Percentiles rank a stretch among this genome's conserved stretches.
These are phyloP conservation scores for Aspergillus avenaceus DNA, from an alignment of 495 filamentous ascomycete species.

Conservation along the genomic window DNA sequence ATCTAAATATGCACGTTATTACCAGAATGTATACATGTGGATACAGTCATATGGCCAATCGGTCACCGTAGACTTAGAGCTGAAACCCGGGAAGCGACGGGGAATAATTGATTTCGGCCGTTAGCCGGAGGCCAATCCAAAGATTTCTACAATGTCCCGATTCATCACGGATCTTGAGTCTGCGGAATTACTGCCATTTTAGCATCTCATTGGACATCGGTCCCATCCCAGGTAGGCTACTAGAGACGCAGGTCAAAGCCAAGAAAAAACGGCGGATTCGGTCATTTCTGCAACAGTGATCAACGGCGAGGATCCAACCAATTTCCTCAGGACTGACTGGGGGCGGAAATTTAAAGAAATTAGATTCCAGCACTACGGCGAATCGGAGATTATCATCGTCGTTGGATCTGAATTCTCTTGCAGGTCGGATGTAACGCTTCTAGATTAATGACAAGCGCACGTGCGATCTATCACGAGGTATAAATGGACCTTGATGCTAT, in stretches of 20 bases:
- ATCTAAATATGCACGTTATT: not conserved
- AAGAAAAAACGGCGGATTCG: not conserved
- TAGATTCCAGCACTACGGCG: constrained; percentile 1
- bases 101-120: not conserved
- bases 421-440: too few relatives aligned
- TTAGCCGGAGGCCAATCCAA: not conserved
- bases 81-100: too few relatives aligned
- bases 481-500: too few relatives aligned
- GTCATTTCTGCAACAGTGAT: not conserved
- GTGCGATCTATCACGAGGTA: not conserved
- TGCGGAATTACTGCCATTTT: too few relatives aligned
- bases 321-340: constrained; percentile 5
- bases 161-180: too few relatives aligned
- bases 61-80: too few relatives aligned
- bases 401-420: too few relatives aligned
- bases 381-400: not conserved
- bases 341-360: constrained; percentile 22
- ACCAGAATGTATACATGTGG: not conserved
- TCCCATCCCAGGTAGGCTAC: too few relatives aligned
- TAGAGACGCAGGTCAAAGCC: too few relatives aligned
- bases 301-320: not conserved
- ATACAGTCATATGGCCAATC: too few relatives aligned
- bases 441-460: not conserved
- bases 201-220: too few relatives aligned
- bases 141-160: too few relatives aligned